Base-by-base conservation (phyloP, 2,329 filamentous ascomycete genomes). In the Rutstroemia sydowiana region DNA sequence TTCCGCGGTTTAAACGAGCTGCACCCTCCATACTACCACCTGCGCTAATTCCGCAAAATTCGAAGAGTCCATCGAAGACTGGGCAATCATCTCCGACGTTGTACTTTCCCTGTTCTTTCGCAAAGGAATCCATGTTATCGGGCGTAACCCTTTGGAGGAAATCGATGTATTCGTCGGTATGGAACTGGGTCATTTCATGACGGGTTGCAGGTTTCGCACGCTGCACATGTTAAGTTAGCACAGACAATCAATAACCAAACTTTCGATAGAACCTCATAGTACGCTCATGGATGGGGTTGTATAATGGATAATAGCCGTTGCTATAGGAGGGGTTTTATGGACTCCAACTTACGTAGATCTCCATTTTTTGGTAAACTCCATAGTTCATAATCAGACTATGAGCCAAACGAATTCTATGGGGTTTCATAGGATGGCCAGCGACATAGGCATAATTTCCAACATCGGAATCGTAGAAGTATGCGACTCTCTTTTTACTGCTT, bases 371-470 rank as follows among this genome's bases (percentile, higher is more conserved):
- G 70, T 97, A 95, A 55, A 97, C 81, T 55, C 92, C 89, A 73
- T 97, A 97, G 54, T 93, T 90, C 76, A 97, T 87, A 51, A 98
- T 90, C 61, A 98, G 78, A 65, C 95, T 93, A 70, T 98, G 95
- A 45, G 93, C 95, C 60, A 98, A 74, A 18, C 91, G 89, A 63
- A 98, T 85, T 20, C 93, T 86, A 79, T 95, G 95, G 57, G 93
- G 93, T 71, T 98, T 98, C 93, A 98, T 98, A 39, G 93, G 93
- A 74, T 98, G 93, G 18, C 89, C 90, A 57, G 89, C 90, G 53
- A 95, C 89, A 66, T 97, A 97, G 68, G 92, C 91, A 75, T 96
- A 97, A 71, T 97, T 97, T 59, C 92, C 92, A 66, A 97, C 93
- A 72, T 97, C 92, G 3, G 88, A 95, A 68, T 97, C 92, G 77